These are phyloP conservation scores for Sporothrix sp. DNA, from an alignment of 2,329 filamentous ascomycete genomes.

Conservation along the genomic window DNA sequence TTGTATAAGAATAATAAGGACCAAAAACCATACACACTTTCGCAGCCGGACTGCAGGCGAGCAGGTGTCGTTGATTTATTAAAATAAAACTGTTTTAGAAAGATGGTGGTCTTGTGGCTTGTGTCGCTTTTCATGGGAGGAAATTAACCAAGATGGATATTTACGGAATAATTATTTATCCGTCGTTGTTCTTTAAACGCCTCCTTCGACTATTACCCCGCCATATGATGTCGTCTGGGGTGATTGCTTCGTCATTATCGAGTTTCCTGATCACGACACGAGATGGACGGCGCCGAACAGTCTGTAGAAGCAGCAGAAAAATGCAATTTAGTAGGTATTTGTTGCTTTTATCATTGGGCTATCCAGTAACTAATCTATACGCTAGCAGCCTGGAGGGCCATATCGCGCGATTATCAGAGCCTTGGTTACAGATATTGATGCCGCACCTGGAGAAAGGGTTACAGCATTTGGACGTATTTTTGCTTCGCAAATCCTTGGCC, in stretches of 20 bases:
- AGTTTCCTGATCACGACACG: neutral
- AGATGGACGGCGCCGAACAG: neutral
- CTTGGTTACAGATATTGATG: constrained; percentile 3
- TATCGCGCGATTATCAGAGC: constrained; percentile 1
- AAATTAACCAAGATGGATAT: neutral
- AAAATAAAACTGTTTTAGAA: no score
- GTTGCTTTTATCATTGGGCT: neutral
- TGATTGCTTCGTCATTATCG: neutral
- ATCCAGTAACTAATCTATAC: neutral
- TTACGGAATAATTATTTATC: no score
- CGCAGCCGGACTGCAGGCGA: no score
- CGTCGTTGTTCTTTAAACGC: no score
- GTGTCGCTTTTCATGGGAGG: no score
- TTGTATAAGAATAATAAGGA: no score
- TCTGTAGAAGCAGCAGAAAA: neutral
- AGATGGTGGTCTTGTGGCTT: no score
- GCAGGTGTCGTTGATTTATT: no score
- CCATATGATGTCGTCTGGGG: neutral
- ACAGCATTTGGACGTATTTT: neutral
- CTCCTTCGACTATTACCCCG: neutral
- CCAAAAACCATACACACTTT: no score
- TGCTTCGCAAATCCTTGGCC: neutral
- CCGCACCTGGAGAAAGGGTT: neutral
- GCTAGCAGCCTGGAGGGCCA: neutral
- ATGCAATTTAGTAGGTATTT: neutral